Evolutionary conservation across 306 rosid species (phyloP).

Genomic region (Lathyrus sativus): DNA sequence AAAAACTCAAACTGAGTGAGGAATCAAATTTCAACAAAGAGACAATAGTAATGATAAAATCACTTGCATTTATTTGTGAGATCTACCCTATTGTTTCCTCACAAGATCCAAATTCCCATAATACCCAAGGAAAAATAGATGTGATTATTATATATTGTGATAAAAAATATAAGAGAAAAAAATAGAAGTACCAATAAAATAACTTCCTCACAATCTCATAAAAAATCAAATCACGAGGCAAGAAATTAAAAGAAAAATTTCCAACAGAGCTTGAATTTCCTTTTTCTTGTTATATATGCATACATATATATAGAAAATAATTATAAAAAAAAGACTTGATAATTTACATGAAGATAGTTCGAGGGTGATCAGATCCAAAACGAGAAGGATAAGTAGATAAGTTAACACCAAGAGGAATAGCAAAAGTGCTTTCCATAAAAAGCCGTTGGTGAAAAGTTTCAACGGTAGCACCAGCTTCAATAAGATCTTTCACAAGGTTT

Average conservation of each 20-base stretch:
- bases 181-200: background rate
- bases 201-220: background rate
- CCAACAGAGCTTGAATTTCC: conserved; percentile 14
- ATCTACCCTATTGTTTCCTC: no score
- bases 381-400: conserved; percentile 52
- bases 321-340: background rate
- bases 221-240: background rate
- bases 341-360: conserved; percentile 45
- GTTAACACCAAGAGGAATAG: conserved; percentile 60
- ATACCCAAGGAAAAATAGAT: background rate
- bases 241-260: background rate
- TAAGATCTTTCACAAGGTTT: conserved; percentile 49
- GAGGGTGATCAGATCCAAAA: conserved; percentile 47
- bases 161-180: background rate
- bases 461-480: conserved; percentile 49
- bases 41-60: no score
- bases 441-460: conserved; percentile 58
- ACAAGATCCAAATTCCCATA: no score
- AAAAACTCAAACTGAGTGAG: no score
- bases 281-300: background rate
- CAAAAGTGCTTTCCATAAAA: conserved; percentile 64
- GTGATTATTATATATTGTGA: background rate
- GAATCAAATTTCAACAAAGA: no score
- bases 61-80: no score
- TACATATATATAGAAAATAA: background rate